Evolutionary conservation across 2,329 filamentous ascomycete species (phyloP).

Genomic region (Nemania serpens): DNA sequence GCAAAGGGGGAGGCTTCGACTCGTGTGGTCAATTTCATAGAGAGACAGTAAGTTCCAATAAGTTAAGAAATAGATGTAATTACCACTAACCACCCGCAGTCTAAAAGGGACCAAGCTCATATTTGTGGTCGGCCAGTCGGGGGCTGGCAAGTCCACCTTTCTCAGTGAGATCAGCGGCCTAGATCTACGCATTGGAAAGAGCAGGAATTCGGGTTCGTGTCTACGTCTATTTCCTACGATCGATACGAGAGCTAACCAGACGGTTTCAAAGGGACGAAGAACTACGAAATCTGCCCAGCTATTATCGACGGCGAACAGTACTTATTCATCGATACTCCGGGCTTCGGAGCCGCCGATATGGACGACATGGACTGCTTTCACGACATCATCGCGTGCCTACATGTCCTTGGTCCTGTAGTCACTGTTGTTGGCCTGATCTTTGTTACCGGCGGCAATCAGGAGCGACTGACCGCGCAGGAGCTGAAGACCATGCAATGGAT

Average conservation of each 20-base stretch:
- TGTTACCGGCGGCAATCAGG: background rate
- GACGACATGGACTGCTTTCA: constrained; percentile 1
- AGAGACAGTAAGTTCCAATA: background rate
- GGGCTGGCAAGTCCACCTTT: background rate
- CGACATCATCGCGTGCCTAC: background rate
- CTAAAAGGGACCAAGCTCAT: constrained; percentile 1
- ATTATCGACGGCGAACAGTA: constrained; percentile 3
- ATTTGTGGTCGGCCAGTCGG: background rate
- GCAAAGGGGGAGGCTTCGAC: background rate
- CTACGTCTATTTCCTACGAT: background rate
- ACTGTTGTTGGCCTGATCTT: background rate
- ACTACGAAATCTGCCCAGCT: background rate
- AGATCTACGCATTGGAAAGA: background rate
- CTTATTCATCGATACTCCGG: constrained; percentile 4
- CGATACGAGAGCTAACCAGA: background rate
- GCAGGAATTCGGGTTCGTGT: background rate
- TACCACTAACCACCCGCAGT: background rate
- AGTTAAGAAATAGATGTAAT: background rate
- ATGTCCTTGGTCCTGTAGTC: background rate
- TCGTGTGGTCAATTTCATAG: background rate
- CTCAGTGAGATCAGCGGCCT: background rate
- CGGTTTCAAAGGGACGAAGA: background rate
- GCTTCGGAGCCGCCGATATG: constrained; percentile 5
- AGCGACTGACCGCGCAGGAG: background rate
- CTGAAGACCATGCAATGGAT: constrained; percentile 5